Evolutionary conservation across 129 eudicot species (phyloP), one percentile per base, ranked within the genome.

Genomic region (Arctium lappa): DNA sequence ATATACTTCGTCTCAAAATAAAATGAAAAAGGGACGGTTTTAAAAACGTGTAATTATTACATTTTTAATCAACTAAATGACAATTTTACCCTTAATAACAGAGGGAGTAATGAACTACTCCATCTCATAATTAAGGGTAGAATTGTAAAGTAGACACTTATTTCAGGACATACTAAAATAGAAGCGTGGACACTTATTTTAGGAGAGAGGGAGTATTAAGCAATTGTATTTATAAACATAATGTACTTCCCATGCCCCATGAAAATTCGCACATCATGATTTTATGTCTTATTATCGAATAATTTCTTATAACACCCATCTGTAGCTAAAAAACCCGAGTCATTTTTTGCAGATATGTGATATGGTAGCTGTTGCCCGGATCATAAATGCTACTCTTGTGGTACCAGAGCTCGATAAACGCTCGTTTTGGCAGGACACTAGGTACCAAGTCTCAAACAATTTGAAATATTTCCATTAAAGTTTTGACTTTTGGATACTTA

Each of bases 361-460:
- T 84, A 94, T 94, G 98, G 97, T 94, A 81, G 98, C 98, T 15
- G 97, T 94, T 84, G 98, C 98, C 22, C 95, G 91, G 37, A 87
- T 92, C 72, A 86, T 94, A 83, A 94, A 94, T 88, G 98, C 98
- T 56, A 94, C 97, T 33, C 98, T 94, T 22, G 98, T 94, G 73
- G 91, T 90, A 66, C 98, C 98, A 42, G 97, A 94, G 79, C 95
- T 94, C 71, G 98, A 94, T 85, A 94, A 94, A 85, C 97, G 97
- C 82, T 94, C 97, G 1, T 90, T 94, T 87, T 94, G 98, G 98
- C 95, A 90, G 80, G 99, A 96, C 84, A 78, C 98, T 9, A 96
- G 99, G 99, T 93, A 74, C 79, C 3, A 11, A 56, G 75, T 87
- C 15, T 32, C 15, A 7, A 27, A 33, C 10, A 34, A 10, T 22